Evolutionary conservation across 2,329 filamentous ascomycete genomes (phyloP), one percentile per base, ranked within the genome.

Genomic region (Ceratocystis destructans): DNA sequence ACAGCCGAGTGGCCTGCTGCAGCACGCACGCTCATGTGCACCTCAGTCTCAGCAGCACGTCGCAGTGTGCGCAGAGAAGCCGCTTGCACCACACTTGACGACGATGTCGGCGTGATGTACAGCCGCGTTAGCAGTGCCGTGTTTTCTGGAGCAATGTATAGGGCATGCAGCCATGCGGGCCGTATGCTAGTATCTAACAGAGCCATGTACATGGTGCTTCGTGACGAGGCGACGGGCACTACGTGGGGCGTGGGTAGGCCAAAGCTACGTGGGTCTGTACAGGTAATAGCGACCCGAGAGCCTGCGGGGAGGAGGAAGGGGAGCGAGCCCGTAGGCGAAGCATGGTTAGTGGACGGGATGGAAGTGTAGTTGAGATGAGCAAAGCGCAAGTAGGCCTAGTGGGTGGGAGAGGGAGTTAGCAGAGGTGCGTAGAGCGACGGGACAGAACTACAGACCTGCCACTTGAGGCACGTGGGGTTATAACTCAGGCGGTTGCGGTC

Each of bases 381-480:
- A 71, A 96, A 89, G 71, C 84, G 89, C 69, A 99, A 81, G 75
- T 90, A 94, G 37, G 91, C 86, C 90, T 96, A 41, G 17, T 8
- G 28, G 28, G 12, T 17, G 17, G 37, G 28, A 2, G 25, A 1
- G 68, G 7, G 55, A 53, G 63, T 50, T 31, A 22, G 63, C 70
- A 25, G 62, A 64, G 48, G 17, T 41, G 22, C 28, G 15, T 41
- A n/a, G 8, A 15, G 67, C 7, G 20, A 28, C 62, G 41, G 20
- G 41, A 8, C 41, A 7, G 62, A 15, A 41, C 10, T 65, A 75
- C 84, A 70, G 72, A 93, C 90, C 88, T 97, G 94, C 91, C 91
- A 97, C 79, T 93, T 96, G 72, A 97, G 79, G 78, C 94, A 99
- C 67, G 86, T 85, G 10, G 94, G 94, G 74, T 97, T 97, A 77